Evolutionary conservation across 2,329 filamentous ascomycete genomes (phyloP), one percentile per base, ranked within the genome.

Genomic region (Fusarium udum): DNA sequence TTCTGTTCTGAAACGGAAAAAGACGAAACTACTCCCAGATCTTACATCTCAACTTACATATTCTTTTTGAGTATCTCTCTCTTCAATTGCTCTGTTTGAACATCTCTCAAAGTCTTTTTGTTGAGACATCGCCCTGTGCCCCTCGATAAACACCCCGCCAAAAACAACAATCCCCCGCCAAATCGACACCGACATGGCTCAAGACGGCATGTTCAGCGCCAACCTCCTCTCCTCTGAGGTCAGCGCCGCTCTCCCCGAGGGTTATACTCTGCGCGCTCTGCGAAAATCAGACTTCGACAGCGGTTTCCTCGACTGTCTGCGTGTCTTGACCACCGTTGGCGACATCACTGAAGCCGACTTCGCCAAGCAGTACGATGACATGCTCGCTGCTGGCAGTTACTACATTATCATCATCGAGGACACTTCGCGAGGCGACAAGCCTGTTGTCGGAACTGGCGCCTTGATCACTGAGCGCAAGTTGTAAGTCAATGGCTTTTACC

Each of bases 391-490:
- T 78, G 91, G 91, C 70, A 92, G 91, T 69, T 98, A 98, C 86
- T 97, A 93, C 82, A 87, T 97, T 65, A 86, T 98, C 37, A 93
- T 95, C 70, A 92, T 98, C 60, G 92, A 94, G 79, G 93, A 98
- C 80, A 90, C 87, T 28, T 83, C 82, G 55, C 82, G 84, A 56
- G 82, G 83, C 36, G 85, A 88, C 60, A 84, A 84, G 52, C 87
- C 87, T 72, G 90, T 98, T 57, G 96, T 98, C n/a, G 95, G 93
- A 32, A 97, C 95, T 0, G 96, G 96, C 4, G 93, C 93, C 40
- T 84, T 98, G 83, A 89, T 98, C 75, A 94, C 97, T 55, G 96
- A 99, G 90, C 90, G 92, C 84, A 98, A 98, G 85, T 96, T 96
- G 92, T 94, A 85, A 80, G 91, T 86, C 57, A 45, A 51, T 57